Evolutionary conservation across 331 rosid genomes (phyloP), one percentile per base, ranked within the genome.

Genomic region (Spiraea crenata): DNA sequence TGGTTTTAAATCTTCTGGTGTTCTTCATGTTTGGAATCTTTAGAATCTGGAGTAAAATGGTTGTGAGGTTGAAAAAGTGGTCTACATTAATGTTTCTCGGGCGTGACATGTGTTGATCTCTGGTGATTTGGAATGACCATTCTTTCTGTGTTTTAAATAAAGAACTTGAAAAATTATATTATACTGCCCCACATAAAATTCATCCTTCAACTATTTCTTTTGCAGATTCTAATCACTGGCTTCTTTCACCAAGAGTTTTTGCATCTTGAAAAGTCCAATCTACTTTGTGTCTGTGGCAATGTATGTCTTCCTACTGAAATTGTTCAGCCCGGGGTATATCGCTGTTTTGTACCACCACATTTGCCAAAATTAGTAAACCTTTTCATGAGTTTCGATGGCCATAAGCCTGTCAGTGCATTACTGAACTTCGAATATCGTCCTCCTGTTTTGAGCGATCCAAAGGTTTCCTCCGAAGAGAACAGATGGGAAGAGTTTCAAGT

Each of bases 321-420:
- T 77, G 87, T 89, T 83, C 99, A 91, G 81, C 81, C 64, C 69
- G 99, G 99, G 69, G 98, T 88, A 58, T 95, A 89, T 77, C 90
- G 96, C 46, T 95, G 96, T 71, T 71, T 85, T 79, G 75, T 95
- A 45, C 63, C 89, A 51, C 87, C 90, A 7, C 95, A 82, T 83
- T 67, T 85, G 56, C 83, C 91, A 8, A 90, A 92, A 77, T 34
- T 71, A 0, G 86, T 86, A 80, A 79, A 85, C 80, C 83, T 95
- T 63, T 95, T 74, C 75, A 48, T 91, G 85, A 88, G 96, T 76
- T 25, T 86, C 70, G 96, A 88, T 79, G 96, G 89, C 72, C 92
- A 80, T 44, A 89, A 85, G 74, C 98, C 99, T 50, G 86, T 95
- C 39, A 95, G 98, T 78, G 96, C 83, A 86, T 86, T 85, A 77